These are phyloP conservation scores for Teratosphaeria gauchensis DNA, from an alignment of 2,329 filamentous ascomycete species.

Conservation along the genomic window DNA sequence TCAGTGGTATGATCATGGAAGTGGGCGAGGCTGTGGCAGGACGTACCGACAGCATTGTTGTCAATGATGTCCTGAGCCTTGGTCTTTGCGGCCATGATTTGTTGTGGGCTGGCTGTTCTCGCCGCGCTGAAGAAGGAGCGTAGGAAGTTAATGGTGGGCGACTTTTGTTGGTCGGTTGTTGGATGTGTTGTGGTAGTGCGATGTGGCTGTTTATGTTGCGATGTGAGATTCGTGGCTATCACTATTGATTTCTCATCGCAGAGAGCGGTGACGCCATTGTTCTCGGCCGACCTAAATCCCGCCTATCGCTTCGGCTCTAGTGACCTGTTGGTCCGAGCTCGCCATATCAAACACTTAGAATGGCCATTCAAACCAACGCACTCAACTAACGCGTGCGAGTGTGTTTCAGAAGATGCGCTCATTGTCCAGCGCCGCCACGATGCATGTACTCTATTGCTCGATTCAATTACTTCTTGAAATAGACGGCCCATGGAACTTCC, in stretches of 20 bases:
- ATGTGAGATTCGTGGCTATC: neutral
- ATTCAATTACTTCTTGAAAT: too few relatives aligned
- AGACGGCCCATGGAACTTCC: too few relatives aligned
- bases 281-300: neutral
- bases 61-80: slow-evolving; percentile 83
- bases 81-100: slow-evolving; percentile 72
- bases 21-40: neutral
- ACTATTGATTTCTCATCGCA: neutral
- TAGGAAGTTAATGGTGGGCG: slow-evolving; percentile 15
- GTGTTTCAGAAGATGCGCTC: too few relatives aligned
- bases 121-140: slow-evolving; percentile 59
- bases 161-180: neutral
- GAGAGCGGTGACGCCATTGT: neutral
- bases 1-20: neutral
- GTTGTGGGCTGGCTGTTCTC: slow-evolving; percentile 44
- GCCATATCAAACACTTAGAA: too few relatives aligned
- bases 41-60: slow-evolving; percentile 73
- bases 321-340: too few relatives aligned
- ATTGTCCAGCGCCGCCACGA: too few relatives aligned
- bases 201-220: neutral
- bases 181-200: neutral
- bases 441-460: too few relatives aligned
- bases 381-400: too few relatives aligned
- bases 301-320: too few relatives aligned
- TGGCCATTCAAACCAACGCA: too few relatives aligned